Evolutionary conservation across 495 filamentous ascomycete genomes (phyloP).

Genomic region (Terfezia claveryi): DNA sequence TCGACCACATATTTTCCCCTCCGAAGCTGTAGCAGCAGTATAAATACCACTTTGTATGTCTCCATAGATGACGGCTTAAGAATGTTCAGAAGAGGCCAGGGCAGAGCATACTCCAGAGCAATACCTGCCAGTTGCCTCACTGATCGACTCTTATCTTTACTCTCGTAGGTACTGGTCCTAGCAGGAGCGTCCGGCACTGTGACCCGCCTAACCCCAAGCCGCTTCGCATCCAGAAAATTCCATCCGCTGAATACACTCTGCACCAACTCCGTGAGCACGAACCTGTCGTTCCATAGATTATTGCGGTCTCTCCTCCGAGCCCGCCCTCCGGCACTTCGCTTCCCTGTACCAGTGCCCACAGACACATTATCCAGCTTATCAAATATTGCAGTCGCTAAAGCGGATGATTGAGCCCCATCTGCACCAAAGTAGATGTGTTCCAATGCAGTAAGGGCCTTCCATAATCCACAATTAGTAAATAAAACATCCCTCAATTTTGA

Average conservation of each 20-base stretch:
- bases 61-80: slow-evolving; percentile 37
- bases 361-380: slow-evolving; percentile 46
- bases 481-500: slow-evolving; percentile 40
- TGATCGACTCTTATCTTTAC: slow-evolving; percentile 17
- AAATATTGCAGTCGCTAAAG: slow-evolving; percentile 49
- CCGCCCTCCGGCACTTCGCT: not conserved
- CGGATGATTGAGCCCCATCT: slow-evolving; percentile 39
- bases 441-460: slow-evolving; percentile 41
- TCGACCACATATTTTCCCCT: slow-evolving; percentile 48
- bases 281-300: slow-evolving; percentile 52
- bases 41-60: slow-evolving; percentile 47
- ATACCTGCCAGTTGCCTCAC: slow-evolving; percentile 33
- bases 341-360: not conserved
- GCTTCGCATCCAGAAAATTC: slow-evolving; percentile 31
- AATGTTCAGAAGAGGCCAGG: slow-evolving; percentile 76
- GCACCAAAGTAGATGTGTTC: slow-evolving; percentile 49
- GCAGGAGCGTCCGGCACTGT: slow-evolving; percentile 1
- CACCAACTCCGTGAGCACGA: slow-evolving; percentile 56
- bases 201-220: slow-evolving; percentile 27
- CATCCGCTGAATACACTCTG: slow-evolving; percentile 40
- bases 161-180: slow-evolving; percentile 1
- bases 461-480: slow-evolving; percentile 45
- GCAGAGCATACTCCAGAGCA: slow-evolving; percentile 38
- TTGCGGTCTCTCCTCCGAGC: not conserved
- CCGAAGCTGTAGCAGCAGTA: slow-evolving; percentile 54